Conservation (phyloP, 1,139 yeast species). For the Suhomyces wounanorum region DNA sequence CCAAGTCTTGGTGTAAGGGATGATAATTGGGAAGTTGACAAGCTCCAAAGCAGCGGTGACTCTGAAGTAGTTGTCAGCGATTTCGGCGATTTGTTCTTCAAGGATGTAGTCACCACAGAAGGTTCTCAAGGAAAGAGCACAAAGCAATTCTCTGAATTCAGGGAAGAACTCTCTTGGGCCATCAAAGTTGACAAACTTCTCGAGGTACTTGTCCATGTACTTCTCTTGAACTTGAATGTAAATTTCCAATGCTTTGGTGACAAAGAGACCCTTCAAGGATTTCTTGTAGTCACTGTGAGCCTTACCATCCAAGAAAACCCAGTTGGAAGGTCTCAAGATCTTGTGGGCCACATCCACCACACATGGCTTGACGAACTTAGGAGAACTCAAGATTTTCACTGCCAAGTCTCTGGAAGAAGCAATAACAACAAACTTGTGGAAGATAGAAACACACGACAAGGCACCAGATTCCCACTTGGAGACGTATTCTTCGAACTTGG, state of each 20-base stretch:
- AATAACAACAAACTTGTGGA: constrained; percentile 96
- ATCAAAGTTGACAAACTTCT: constrained; percentile 59
- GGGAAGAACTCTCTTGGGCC: constrained; percentile 81
- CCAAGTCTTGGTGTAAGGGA: constrained; percentile 97
- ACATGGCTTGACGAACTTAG: constrained; percentile 91
- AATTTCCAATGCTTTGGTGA: constrained; percentile 76
- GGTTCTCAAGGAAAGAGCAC: constrained; percentile 89
- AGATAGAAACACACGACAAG: constrained; percentile 91
- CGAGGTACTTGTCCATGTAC: constrained; percentile 79
- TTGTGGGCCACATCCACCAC: constrained; percentile 96
- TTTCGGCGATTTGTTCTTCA: constrained; percentile 79
- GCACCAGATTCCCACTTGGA: constrained; percentile 96
- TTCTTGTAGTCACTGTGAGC: constrained; percentile 91
- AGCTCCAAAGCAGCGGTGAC: constrained; percentile 95
- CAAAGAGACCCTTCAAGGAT: constrained; percentile 85
- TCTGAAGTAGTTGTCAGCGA: constrained; percentile 88
- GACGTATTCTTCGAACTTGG: constrained; percentile 89
- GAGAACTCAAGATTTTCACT: constrained; percentile 83
- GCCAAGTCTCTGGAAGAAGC: constrained; percentile 90
- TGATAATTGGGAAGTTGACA: constrained; percentile 93
- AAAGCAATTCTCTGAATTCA: constrained; percentile 91
- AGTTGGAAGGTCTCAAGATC: constrained; percentile 89
- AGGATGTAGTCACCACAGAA: constrained; percentile 95
- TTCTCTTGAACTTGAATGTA: constrained; percentile 84
- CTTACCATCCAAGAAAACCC: constrained; percentile 98